phyloP scores from a whole-genome alignment of 805 yeast genomes.

The Suhomyces vadensis region DNA sequence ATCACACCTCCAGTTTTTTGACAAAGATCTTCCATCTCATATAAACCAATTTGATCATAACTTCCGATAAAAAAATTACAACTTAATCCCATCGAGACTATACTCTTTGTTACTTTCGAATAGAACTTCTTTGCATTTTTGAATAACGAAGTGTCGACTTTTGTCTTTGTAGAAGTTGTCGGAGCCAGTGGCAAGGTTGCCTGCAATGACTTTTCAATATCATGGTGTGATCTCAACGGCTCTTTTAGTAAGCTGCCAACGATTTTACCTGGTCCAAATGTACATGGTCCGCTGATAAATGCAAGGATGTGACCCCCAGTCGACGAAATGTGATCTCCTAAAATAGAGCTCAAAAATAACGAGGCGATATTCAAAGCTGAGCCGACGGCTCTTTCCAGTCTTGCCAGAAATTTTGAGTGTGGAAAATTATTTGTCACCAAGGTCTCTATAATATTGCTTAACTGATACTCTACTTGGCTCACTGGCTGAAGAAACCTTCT shows the following conservation, averaged over 20 bases:
- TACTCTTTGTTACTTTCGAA: constrained; percentile 46
- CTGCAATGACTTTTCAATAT: constrained; percentile 47
- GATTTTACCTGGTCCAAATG: constrained; percentile 63
- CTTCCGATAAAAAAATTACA: constrained; percentile 63
- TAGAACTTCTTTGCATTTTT: constrained; percentile 48
- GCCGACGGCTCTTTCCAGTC: constrained; percentile 60
- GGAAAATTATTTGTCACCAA: constrained; percentile 53
- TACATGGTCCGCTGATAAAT: constrained; percentile 65
- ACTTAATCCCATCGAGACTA: constrained; percentile 53
- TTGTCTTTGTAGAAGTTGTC: constrained; percentile 36
- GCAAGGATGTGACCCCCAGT: constrained; percentile 56
- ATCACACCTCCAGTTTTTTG: constrained; percentile 63
- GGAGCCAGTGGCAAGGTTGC: constrained; percentile 29
- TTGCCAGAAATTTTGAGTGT: constrained; percentile 37
- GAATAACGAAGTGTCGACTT: constrained; percentile 30
- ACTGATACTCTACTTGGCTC: constrained; percentile 50
- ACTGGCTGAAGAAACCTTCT: constrained; percentile 50
- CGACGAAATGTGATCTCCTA: constrained; percentile 40
- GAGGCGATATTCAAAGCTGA: constrained; percentile 54
- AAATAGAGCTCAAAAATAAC: constrained; percentile 35
- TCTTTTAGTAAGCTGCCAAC: constrained; percentile 58
- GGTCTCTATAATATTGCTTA: constrained; percentile 50
- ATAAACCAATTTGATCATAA: constrained; percentile 68
- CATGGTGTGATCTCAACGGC: constrained; percentile 68
- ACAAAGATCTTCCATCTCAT: constrained; percentile 62